A percentile compares a stretch with the other conserved stretches of the same genome.
Evolutionary conservation across 2,329 filamentous ascomycete genomes (phyloP).

Genomic region (Cytospora chrysosperma): DNA sequence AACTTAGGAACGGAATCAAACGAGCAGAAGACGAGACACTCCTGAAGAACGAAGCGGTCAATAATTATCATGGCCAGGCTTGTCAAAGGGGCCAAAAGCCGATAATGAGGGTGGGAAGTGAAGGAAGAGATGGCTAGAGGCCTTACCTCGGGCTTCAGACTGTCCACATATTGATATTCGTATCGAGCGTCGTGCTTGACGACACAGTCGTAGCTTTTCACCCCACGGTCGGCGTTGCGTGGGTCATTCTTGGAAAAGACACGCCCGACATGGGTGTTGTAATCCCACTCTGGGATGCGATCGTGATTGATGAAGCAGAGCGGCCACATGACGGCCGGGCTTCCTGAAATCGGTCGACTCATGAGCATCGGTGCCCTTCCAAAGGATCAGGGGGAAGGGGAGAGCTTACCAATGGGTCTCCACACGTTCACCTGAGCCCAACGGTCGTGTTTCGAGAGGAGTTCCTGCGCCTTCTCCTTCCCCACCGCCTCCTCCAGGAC

Average conservation of each 20-base stretch:
- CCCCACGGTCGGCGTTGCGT: slow-evolving; percentile 8
- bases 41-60: too few relatives aligned
- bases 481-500: not conserved
- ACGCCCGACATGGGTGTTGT: slow-evolving; percentile 30
- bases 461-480: slow-evolving; percentile 28
- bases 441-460: slow-evolving; percentile 28
- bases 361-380: not conserved
- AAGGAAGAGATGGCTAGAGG: too few relatives aligned
- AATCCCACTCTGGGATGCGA: slow-evolving; percentile 28
- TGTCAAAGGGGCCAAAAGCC: too few relatives aligned
- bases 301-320: slow-evolving; percentile 32
- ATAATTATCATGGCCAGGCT: too few relatives aligned
- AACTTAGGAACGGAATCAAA: slow-evolving; percentile 32
- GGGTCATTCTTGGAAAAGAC: slow-evolving; percentile 32
- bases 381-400: too few relatives aligned
- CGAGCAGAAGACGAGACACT: slow-evolving; percentile 33
- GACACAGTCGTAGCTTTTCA: not conserved
- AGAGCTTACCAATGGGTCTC: slow-evolving; percentile 29
- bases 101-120: too few relatives aligned
- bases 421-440: slow-evolving; percentile 33
- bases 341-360: slow-evolving; percentile 28
- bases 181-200: not conserved
- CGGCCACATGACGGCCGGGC: slow-evolving; percentile 26
- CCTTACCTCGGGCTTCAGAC: slow-evolving; percentile 21
- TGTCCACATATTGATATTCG: not conserved